Evolutionary conservation across 768 basidiomycete genomes (phyloP), one percentile per base, ranked within the genome.

Genomic region (Mrakia frigida): DNA sequence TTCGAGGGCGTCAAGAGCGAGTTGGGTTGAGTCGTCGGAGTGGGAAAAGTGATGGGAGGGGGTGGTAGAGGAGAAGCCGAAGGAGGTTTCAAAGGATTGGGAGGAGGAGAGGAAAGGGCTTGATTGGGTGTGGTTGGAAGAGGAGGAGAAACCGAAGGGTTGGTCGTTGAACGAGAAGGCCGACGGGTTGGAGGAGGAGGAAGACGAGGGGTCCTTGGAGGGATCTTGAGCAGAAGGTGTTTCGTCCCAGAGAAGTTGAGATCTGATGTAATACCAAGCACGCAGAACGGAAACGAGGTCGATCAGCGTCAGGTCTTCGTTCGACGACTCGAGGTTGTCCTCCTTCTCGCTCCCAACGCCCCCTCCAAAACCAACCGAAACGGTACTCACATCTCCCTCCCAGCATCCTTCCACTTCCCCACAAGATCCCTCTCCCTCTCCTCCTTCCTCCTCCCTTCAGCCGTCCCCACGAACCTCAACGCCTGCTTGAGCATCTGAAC

Each of bases 161-260:
- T 25, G 37, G 25, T 68, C 65, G 21, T 25, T 6, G 65, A n/a
- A 39, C 65, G 35, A n/a, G 65, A 39, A 41, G 13, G 65, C 14
- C 1, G 65, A 39, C n/a, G n/a, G n/a, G n/a, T n/a, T n/a, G 39
- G 37, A 39, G 37, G 65, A 39, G 25, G 18, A 11, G 33, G 6
- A n/a, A n/a, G n/a, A n/a, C n/a, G n/a, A n/a, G 18, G 35, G 2
- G 37, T 35, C 35, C 18, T 39, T 39, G 3, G 65, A 35, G 6
- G 65, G 65, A 23, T 68, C 39, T 25, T 23, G 37, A 39, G 39
- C 43, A 3, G 65, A 68, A 6, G 65, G 65, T 0, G 65, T 68
- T 39, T 68, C 65, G 39, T 68, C 65, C 65, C 65, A 68, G 37
- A 68, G 65, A 9, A 68, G 65, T 41, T 68, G 65, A 37, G 65